Evolutionary conservation across 805 yeast genomes (phyloP).

Genomic region (Candida sonorensis): DNA sequence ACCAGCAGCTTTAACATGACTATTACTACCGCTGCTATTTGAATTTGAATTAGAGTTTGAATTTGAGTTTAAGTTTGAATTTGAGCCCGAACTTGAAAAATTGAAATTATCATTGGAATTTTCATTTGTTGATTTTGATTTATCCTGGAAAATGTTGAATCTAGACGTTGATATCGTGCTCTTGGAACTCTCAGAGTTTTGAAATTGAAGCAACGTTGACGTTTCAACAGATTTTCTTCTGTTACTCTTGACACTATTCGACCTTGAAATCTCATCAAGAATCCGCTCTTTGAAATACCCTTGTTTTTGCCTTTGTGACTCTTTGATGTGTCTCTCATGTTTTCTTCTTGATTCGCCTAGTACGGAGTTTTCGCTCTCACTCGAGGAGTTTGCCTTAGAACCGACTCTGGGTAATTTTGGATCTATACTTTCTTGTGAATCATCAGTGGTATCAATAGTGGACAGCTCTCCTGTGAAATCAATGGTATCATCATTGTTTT

Average conservation of each 20-base stretch:
- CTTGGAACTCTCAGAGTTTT: constrained; percentile 1
- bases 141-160: neutral
- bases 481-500: neutral
- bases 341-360: constrained; percentile 1
- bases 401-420: neutral
- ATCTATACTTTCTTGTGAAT: constrained; percentile 1
- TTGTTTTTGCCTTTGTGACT: constrained; percentile 10
- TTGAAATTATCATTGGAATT: too few relatives aligned
- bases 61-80: neutral
- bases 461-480: constrained; percentile 1
- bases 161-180: neutral
- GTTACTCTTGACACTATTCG: constrained; percentile 10
- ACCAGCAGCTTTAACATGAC: neutral
- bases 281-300: constrained; percentile 15
- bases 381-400: neutral
- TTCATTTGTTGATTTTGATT: too few relatives aligned
- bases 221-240: constrained; percentile 1
- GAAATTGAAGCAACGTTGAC: constrained; percentile 1
- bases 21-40: too few relatives aligned
- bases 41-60: neutral
- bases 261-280: constrained; percentile 8
- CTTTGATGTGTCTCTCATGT: constrained; percentile 9
- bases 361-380: neutral
- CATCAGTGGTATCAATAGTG: constrained; percentile 5
- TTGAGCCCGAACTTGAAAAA: too few relatives aligned